Conservation (phyloP, 2,329 filamentous ascomycete species). For the Lecanicillium sp. region DNA sequence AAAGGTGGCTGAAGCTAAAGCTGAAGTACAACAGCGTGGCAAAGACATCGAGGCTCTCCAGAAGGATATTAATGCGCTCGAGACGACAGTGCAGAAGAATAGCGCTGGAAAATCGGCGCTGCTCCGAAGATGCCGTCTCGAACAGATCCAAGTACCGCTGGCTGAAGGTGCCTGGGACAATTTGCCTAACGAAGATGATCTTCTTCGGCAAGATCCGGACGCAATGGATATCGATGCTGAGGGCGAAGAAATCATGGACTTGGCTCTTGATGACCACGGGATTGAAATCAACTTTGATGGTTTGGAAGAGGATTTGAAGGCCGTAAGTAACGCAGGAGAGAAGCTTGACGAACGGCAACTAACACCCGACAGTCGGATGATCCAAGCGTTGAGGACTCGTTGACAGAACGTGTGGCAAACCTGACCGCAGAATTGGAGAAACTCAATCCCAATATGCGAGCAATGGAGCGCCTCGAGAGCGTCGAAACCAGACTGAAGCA, state of each 20-base stretch:
- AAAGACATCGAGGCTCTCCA: slow-evolving; percentile 70
- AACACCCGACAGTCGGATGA: slow-evolving; percentile 51
- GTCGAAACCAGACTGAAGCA: slow-evolving; percentile 76
- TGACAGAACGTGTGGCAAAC: slow-evolving; percentile 69
- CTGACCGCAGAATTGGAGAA: slow-evolving; percentile 80
- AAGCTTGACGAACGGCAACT: slow-evolving; percentile 13
- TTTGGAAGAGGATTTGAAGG: slow-evolving; percentile 74
- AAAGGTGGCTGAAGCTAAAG: slow-evolving; percentile 68
- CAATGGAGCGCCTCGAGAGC: slow-evolving; percentile 80
- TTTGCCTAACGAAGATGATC: slow-evolving; percentile 77
- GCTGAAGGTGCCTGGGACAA: slow-evolving; percentile 69
- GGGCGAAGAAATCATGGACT: slow-evolving; percentile 50
- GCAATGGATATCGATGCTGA: slow-evolving; percentile 85
- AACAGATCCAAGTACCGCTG: slow-evolving; percentile 84
- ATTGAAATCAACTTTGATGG: slow-evolving; percentile 81
- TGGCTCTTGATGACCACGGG: slow-evolving; percentile 77
- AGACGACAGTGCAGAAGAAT: slow-evolving; percentile 79
- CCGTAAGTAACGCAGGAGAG: slow-evolving; percentile 41
- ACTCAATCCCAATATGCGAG: slow-evolving; percentile 93
- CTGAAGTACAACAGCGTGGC: slow-evolving; percentile 74
- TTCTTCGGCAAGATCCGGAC: slow-evolving; percentile 71
- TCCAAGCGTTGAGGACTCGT: slow-evolving; percentile 61
- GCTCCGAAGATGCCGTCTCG: slow-evolving; percentile 82
- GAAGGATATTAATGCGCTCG: slow-evolving; percentile 74
- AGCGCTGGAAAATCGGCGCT: slow-evolving; percentile 77